These are phyloP conservation scores for Ehretia macrophylla DNA, from an alignment of 257 asterid species.

Conservation along the genomic window DNA sequence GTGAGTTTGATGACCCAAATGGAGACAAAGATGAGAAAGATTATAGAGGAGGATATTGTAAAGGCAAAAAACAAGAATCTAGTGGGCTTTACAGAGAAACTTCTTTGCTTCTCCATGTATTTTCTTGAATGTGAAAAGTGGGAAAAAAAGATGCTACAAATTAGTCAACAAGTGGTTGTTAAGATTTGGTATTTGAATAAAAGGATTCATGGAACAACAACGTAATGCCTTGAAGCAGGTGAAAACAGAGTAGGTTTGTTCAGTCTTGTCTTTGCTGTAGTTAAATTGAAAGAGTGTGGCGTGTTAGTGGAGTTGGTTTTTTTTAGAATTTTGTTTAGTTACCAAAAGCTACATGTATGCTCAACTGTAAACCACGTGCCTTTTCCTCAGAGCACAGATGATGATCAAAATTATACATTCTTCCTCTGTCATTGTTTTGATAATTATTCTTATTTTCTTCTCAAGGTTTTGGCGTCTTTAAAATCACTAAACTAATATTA, in stretches of 20 bases:
- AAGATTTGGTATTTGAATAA: constrained; percentile 24
- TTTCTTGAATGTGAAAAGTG: not conserved
- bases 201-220: constrained; percentile 1
- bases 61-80: constrained; percentile 44
- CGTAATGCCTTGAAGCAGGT: constrained; percentile 1
- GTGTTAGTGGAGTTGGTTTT: constrained; percentile 1
- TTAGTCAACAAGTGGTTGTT: constrained; percentile 27
- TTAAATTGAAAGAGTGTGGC: not conserved
- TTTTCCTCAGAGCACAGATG: too few relatives aligned
- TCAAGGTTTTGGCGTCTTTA: too few relatives aligned
- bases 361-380: too few relatives aligned
- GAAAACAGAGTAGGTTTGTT: not conserved
- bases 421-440: too few relatives aligned
- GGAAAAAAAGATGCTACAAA: not conserved
- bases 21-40: constrained; percentile 46
- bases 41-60: constrained; percentile 39
- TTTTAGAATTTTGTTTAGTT: not conserved
- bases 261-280: too few relatives aligned
- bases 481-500: too few relatives aligned
- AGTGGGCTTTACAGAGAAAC: constrained; percentile 51
- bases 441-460: too few relatives aligned
- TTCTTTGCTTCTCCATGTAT: constrained; percentile 62
- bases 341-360: not conserved
- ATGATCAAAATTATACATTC: too few relatives aligned
- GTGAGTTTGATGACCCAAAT: constrained; percentile 46